phyloP scores from a whole-genome alignment of 345 rosid species.

The Lenwebbia sp. region DNA sequence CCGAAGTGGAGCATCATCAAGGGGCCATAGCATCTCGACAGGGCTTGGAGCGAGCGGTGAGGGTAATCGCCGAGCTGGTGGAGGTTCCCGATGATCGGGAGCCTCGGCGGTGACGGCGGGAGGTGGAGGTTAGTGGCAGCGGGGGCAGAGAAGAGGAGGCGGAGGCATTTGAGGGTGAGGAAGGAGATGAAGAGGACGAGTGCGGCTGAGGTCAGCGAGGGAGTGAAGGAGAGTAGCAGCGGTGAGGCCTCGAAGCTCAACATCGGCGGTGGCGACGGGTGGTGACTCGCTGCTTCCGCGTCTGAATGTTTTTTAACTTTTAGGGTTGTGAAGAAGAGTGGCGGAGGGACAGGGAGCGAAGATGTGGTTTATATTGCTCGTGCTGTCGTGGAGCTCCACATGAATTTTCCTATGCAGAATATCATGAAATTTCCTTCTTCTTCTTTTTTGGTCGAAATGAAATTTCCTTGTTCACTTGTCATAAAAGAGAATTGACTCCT shows the following conservation, averaged over 20 bases:
- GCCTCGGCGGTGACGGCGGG: slow-evolving; percentile 35
- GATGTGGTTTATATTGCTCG: neutral
- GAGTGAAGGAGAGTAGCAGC: neutral
- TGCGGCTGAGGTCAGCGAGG: neutral
- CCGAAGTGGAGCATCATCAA: slow-evolving; percentile 54
- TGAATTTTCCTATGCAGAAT: neutral
- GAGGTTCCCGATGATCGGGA: slow-evolving; percentile 56
- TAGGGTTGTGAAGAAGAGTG: neutral
- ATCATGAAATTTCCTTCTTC: neutral
- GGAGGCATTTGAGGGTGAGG: neutral
- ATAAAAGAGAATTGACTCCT: neutral
- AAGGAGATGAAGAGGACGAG: neutral
- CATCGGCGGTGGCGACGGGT: neutral
- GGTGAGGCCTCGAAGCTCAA: neutral
- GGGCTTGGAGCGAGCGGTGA: slow-evolving; percentile 29
- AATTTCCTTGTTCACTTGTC: neutral
- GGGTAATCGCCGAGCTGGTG: slow-evolving; percentile 34
- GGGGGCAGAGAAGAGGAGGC: neutral
- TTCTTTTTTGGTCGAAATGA: too few relatives aligned
- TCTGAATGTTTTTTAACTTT: neutral
- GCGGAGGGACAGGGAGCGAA: neutral
- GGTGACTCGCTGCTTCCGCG: neutral
- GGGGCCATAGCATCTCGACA: slow-evolving; percentile 40
- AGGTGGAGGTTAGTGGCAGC: neutral
- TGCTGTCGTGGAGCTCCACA: neutral